Conservation (phyloP, 1,284 basidiomycete genomes). For the Ceratorhiza oryzae-sativae region DNA sequence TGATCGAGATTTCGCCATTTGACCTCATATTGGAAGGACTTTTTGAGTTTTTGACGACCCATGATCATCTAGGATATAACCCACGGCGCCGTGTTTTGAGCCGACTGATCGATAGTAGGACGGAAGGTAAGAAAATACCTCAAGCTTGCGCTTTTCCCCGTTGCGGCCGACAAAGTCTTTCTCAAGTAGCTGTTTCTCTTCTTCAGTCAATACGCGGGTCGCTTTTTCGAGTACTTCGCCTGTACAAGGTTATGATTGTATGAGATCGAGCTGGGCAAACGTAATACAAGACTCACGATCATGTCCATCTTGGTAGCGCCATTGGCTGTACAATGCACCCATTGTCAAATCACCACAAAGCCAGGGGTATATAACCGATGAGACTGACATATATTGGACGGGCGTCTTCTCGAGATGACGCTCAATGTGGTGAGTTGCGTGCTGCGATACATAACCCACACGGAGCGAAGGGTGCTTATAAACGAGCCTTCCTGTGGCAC, state of each 20-base stretch:
- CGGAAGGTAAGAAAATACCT: slow-evolving; percentile 58
- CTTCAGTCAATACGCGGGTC: slow-evolving; percentile 88
- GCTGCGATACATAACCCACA: slow-evolving; percentile 98
- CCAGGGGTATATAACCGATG: background rate
- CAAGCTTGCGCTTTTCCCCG: slow-evolving; percentile 90
- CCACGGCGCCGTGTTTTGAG: no score
- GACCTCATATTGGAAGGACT: slow-evolving; percentile 93
- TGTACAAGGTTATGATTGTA: slow-evolving; percentile 47
- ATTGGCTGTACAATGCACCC: slow-evolving; percentile 61
- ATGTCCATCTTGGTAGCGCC: slow-evolving; percentile 99
- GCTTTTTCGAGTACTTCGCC: slow-evolving; percentile 91
- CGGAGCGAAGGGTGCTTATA: slow-evolving; percentile 97
- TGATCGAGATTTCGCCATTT: slow-evolving; percentile 97
- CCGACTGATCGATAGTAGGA: no score
- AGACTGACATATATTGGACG: slow-evolving; percentile 79
- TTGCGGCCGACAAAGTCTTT: slow-evolving; percentile 91
- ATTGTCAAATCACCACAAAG: slow-evolving; percentile 42
- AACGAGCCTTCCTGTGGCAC: slow-evolving; percentile 90
- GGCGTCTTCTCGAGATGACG: slow-evolving; percentile 94
- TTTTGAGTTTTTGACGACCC: slow-evolving; percentile 98
- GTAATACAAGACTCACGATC: slow-evolving; percentile 71
- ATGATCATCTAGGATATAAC: slow-evolving; percentile 81
- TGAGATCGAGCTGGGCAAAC: background rate
- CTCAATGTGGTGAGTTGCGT: slow-evolving; percentile 96
- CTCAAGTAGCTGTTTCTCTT: slow-evolving; percentile 84